Conservation (phyloP, 2,329 filamentous ascomycete species). For the Venturia pyrina region DNA sequence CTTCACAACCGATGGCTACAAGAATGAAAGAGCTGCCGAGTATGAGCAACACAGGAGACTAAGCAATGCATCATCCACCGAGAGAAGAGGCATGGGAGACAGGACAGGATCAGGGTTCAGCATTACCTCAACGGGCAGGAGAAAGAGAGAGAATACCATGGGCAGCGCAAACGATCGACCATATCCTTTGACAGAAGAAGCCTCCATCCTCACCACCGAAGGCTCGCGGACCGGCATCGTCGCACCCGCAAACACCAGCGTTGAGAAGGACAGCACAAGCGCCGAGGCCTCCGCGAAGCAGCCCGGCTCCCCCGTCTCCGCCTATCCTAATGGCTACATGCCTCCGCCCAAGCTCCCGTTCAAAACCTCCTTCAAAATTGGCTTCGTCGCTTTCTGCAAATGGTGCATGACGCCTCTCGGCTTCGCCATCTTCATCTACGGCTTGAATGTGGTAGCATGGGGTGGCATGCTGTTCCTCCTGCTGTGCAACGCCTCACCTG, state of each 20-base stretch:
- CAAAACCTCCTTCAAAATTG: constrained; percentile 48
- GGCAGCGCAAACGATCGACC: neutral
- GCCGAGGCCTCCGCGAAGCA: neutral
- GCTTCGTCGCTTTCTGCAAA: constrained; percentile 53
- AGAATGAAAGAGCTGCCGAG: constrained; percentile 18
- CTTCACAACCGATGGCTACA: constrained; percentile 26
- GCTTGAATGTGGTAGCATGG: constrained; percentile 77
- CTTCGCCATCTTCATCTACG: constrained; percentile 68
- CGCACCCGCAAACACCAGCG: neutral
- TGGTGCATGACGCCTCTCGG: constrained; percentile 68
- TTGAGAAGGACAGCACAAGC: neutral
- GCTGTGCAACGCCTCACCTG: constrained; percentile 62
- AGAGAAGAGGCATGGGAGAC: constrained; percentile 16
- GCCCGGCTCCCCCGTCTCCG: neutral
- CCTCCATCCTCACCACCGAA: neutral
- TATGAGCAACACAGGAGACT: constrained; percentile 12
- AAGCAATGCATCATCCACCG: constrained; percentile 14
- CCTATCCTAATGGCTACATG: constrained; percentile 27
- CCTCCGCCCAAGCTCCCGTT: constrained; percentile 39
- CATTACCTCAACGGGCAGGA: neutral
- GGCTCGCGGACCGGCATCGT: neutral
- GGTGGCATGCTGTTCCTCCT: constrained; percentile 85
- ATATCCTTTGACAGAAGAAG: neutral
- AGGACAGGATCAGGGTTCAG: constrained; percentile 3
- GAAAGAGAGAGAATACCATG: neutral